These are phyloP conservation scores for Termitomyces sp. DNA, from an alignment of 768 basidiomycete species.

Conservation along the genomic window DNA sequence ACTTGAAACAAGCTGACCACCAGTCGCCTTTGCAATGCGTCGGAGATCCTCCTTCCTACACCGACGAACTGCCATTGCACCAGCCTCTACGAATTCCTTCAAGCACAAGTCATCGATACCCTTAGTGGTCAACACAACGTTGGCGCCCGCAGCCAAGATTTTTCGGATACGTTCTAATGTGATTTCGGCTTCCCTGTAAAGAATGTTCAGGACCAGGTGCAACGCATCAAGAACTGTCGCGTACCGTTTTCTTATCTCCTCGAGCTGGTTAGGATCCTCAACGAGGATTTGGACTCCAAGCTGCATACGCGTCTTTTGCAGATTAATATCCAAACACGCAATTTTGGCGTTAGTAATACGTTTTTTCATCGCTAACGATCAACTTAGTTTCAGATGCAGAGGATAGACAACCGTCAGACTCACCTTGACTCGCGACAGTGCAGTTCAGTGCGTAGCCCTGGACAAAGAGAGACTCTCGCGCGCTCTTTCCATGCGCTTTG, in stretches of 20 bases:
- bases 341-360: constrained; percentile 92
- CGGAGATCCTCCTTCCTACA: constrained; percentile 97
- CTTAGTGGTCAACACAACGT: constrained; percentile 95
- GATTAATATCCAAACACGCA: constrained; percentile 96
- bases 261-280: constrained; percentile 93
- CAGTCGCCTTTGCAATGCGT: constrained; percentile 95
- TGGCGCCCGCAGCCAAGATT: constrained; percentile 92
- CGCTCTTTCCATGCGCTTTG: constrained; percentile 95
- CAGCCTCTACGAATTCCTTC: constrained; percentile 98
- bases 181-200: constrained; percentile 84
- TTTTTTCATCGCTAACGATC: constrained; percentile 86
- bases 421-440: constrained; percentile 98
- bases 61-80: constrained; percentile 96
- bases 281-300: constrained; percentile 96
- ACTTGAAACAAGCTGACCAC: constrained; percentile 87
- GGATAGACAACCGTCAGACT: constrained; percentile 11
- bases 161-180: constrained; percentile 94
- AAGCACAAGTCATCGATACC: constrained; percentile 97
- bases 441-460: constrained; percentile 98
- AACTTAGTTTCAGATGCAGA: constrained; percentile 1
- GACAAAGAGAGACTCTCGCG: constrained; percentile 90
- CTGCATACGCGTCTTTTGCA: constrained; percentile 96
- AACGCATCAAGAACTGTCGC: constrained; percentile 13
- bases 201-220: neutral
- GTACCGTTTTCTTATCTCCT: constrained; percentile 91